Percentiles rank a stretch among this genome's conserved stretches.
Conservation (phyloP, 1,139 yeast species). For the Saccharomyces hybrid region DNA sequence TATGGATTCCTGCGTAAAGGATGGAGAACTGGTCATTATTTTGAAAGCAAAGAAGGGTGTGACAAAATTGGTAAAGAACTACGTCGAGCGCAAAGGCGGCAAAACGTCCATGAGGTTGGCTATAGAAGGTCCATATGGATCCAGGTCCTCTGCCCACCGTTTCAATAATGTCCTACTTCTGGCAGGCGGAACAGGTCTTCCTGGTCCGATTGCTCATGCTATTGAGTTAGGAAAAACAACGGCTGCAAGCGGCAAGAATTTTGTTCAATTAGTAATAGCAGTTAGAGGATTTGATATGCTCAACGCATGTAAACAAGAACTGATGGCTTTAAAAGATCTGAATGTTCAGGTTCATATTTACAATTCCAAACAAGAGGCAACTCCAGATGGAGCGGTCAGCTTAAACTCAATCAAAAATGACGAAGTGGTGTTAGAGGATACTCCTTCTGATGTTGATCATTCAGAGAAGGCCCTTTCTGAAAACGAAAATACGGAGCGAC, state of each 20-base stretch:
- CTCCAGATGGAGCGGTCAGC: background rate
- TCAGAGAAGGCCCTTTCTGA: background rate
- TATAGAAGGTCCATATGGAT: conserved; percentile 63
- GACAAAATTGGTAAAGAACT: conserved; percentile 33
- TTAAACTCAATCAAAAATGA: background rate
- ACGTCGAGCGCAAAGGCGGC: conserved; percentile 18
- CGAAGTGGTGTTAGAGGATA: background rate
- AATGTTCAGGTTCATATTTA: background rate
- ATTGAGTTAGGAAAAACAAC: background rate
- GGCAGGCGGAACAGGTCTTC: conserved; percentile 73
- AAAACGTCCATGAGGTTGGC: conserved; percentile 33
- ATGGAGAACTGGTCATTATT: conserved; percentile 36
- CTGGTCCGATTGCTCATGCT: conserved; percentile 43
- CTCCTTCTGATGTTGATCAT: background rate
- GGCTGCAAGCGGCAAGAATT: background rate
- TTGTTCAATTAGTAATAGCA: conserved; percentile 2
- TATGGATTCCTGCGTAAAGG: conserved; percentile 30
- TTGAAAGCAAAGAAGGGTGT: conserved; percentile 43
- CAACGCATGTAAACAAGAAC: conserved; percentile 1
- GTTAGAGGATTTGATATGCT: conserved; percentile 3
- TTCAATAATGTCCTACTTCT: conserved; percentile 50
- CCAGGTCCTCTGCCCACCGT: conserved; percentile 1
- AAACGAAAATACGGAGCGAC: background rate
- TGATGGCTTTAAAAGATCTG: background rate
- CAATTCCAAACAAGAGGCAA: background rate